phyloP scores from a whole-genome alignment of 768 basidiomycete genomes.

The Boletus bicolor region DNA sequence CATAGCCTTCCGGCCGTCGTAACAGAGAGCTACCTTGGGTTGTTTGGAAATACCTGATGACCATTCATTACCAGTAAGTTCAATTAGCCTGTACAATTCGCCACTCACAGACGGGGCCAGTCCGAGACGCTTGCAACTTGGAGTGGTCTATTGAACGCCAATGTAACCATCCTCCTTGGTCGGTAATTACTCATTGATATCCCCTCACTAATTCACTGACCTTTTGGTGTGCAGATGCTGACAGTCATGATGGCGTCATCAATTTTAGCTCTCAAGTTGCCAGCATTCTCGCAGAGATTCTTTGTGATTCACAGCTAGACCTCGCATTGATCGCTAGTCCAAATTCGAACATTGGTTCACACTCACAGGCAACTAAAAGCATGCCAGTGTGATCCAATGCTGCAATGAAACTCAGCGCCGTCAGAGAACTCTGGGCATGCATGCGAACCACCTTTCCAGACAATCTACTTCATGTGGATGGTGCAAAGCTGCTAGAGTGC shows the following conservation, averaged over 20 bases:
- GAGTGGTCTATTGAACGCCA: conserved; percentile 52
- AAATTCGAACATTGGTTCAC: conserved; percentile 6
- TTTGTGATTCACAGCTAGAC: conserved; percentile 46
- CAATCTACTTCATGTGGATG: conserved; percentile 41
- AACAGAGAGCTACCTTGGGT: conserved; percentile 39
- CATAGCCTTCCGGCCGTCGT: too few relatives aligned
- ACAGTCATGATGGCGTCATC: conserved; percentile 37
- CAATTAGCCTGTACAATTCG: not conserved
- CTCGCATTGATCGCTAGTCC: conserved; percentile 32
- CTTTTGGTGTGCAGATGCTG: conserved; percentile 35
- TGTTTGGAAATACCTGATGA: conserved; percentile 46
- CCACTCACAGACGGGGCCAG: conserved; percentile 26
- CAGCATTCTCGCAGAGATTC: conserved; percentile 46
- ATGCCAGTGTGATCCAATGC: conserved; percentile 33
- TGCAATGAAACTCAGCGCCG: conserved; percentile 55
- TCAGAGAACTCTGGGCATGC: conserved; percentile 56
- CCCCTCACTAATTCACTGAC: not conserved
- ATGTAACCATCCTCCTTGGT: conserved; percentile 50
- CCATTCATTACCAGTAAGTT: conserved; percentile 48
- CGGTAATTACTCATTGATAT: conserved; percentile 34
- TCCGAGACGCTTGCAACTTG: conserved; percentile 52
- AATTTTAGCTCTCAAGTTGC: conserved; percentile 41
- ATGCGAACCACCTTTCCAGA: conserved; percentile 43
- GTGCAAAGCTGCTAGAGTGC: conserved; percentile 44
- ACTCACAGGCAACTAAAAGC: conserved; percentile 5